Percentiles rank a stretch among this genome's conserved stretches.
These are phyloP conservation scores for Capsicum chinense DNA, from an alignment of 257 asterid species.

Conservation along the genomic window DNA sequence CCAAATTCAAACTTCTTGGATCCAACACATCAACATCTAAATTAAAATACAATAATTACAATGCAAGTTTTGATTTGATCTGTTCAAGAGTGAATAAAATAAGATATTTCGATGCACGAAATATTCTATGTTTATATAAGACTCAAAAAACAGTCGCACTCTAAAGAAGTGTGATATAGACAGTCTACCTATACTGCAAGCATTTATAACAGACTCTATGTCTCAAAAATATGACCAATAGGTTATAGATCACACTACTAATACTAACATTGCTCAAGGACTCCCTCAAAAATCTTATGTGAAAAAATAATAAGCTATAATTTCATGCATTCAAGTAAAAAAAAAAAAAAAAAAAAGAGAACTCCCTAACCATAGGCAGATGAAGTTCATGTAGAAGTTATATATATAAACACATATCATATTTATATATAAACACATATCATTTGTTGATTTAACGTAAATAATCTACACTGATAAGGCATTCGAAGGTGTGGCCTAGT, in stretches of 20 bases:
- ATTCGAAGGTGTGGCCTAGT: too few species aligned
- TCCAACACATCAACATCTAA: neutral
- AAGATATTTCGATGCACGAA: neutral
- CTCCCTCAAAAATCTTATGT: neutral
- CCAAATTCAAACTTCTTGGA: slow-evolving; percentile 19
- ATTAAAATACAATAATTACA: neutral
- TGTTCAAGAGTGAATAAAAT: neutral
- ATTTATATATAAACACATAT: too few species aligned
- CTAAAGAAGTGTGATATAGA: neutral
- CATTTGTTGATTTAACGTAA: too few species aligned
- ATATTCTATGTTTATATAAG: neutral
- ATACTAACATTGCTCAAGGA: neutral
- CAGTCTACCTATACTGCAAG: neutral
- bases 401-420: too few species aligned
- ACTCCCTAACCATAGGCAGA: neutral
- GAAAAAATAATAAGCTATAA: neutral
- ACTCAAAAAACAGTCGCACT: too few species aligned
- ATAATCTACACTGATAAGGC: too few species aligned
- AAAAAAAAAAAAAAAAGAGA: neutral
- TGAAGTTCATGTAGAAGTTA: neutral
- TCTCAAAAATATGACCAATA: neutral
- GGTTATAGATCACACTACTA: neutral
- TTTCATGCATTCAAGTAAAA: neutral
- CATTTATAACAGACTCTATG: accelerated
- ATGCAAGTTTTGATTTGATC: neutral